Conservation (phyloP, 495 filamentous ascomycete genomes). For the Penicillium robsamsonii region DNA sequence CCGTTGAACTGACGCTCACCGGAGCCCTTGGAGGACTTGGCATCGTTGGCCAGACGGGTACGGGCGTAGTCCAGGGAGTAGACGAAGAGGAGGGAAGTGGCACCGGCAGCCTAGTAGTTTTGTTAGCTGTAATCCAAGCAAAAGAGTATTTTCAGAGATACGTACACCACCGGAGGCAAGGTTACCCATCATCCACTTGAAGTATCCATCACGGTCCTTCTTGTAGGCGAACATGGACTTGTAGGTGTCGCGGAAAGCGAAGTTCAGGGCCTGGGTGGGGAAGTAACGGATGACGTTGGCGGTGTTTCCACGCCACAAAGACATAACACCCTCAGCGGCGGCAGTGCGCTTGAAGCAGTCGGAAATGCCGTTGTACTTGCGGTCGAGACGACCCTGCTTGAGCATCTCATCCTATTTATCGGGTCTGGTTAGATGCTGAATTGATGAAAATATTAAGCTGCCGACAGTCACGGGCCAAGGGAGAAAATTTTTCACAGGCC, state of each 20-base stretch:
- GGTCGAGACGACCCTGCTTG: slow-evolving; percentile 95
- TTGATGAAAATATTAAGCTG: not conserved
- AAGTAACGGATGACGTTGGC: slow-evolving; percentile 99
- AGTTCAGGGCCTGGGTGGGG: slow-evolving; percentile 99
- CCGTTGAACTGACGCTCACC: slow-evolving; percentile 99
- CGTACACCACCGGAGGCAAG: slow-evolving; percentile 99
- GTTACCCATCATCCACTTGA: slow-evolving; percentile 99
- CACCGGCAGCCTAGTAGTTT: slow-evolving; percentile 80
- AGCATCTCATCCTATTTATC: slow-evolving; percentile 93
- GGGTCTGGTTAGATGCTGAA: slow-evolving; percentile 19
- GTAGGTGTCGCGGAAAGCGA: slow-evolving; percentile 99
- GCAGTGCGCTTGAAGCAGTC: slow-evolving; percentile 94
- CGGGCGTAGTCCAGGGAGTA: slow-evolving; percentile 99
- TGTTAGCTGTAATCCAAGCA: slow-evolving; percentile 20
- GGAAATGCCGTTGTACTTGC: slow-evolving; percentile 87
- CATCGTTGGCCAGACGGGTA: slow-evolving; percentile 99
- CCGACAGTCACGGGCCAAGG: slow-evolving; percentile 11
- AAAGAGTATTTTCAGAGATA: slow-evolving; percentile 17
- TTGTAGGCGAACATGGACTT: slow-evolving; percentile 99
- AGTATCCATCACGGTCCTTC: slow-evolving; percentile 98
- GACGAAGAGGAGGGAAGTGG: slow-evolving; percentile 99
- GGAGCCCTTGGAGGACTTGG: slow-evolving; percentile 91
- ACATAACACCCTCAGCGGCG: slow-evolving; percentile 72
- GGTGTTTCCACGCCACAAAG: slow-evolving; percentile 99
- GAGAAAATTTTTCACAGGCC: slow-evolving; percentile 9